phyloP scores from a whole-genome alignment of 1,284 basidiomycete species.

The Heterobasidion occidentale region DNA sequence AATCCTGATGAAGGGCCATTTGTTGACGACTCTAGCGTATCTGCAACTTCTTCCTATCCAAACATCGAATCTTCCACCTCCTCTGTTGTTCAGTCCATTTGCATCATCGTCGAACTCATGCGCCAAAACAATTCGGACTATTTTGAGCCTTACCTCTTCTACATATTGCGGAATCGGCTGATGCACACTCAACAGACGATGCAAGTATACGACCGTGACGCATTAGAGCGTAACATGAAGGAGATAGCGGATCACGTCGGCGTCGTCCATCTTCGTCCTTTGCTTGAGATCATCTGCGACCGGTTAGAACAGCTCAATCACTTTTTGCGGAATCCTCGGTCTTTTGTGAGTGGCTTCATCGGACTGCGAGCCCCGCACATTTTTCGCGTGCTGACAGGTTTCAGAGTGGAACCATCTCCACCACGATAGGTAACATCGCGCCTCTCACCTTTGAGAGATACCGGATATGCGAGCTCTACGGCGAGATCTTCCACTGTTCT shows the following conservation, averaged over 20 bases:
- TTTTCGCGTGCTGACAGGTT: not conserved
- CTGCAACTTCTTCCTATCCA: slow-evolving; percentile 31
- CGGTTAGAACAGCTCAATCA: slow-evolving; percentile 67
- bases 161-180: slow-evolving; percentile 85
- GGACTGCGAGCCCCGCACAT: not conserved
- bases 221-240: slow-evolving; percentile 75
- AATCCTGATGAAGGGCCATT: slow-evolving; percentile 7
- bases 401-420: slow-evolving; percentile 59
- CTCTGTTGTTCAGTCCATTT: slow-evolving; percentile 83
- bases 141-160: slow-evolving; percentile 98
- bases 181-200: slow-evolving; percentile 79
- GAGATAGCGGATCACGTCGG: slow-evolving; percentile 89
- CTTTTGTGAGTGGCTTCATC: slow-evolving; percentile 44
- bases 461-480: slow-evolving; percentile 96
- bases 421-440: slow-evolving; percentile 60
- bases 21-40: slow-evolving; percentile 3
- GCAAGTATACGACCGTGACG: slow-evolving; percentile 48
- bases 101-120: slow-evolving; percentile 93
- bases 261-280: slow-evolving; percentile 86
- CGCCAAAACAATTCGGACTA: slow-evolving; percentile 99
- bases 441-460: slow-evolving; percentile 95
- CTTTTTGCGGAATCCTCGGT: slow-evolving; percentile 68
- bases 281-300: slow-evolving; percentile 75
- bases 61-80: slow-evolving; percentile 77
- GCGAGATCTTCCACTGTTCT: slow-evolving; percentile 94